phyloP scores from a whole-genome alignment of 2,329 filamentous ascomycete genomes.

The Nigrograna mackinnonii region DNA sequence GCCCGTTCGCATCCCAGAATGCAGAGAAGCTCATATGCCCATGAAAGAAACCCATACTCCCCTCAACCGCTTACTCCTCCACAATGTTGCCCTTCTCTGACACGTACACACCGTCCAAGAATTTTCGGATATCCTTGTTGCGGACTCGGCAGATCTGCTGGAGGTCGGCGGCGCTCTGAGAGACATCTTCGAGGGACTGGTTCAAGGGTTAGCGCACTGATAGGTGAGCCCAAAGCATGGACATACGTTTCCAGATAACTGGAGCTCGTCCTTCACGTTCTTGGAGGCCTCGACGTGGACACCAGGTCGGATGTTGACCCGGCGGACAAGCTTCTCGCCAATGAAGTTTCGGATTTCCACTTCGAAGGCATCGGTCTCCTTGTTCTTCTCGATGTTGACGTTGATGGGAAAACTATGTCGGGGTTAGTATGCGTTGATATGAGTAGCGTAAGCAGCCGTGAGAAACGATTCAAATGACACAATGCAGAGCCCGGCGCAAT shows the following conservation, averaged over 20 bases:
- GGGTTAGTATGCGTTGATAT: conserved; percentile 13
- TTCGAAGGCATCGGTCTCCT: conserved; percentile 82
- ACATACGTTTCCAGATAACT: conserved; percentile 77
- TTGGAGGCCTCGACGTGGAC: conserved; percentile 89
- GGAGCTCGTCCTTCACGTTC: conserved; percentile 96
- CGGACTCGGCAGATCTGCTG: conserved; percentile 99
- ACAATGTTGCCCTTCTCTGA: conserved; percentile 97
- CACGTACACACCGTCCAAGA: conserved; percentile 99
- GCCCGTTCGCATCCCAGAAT: conserved; percentile 41
- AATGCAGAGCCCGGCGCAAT: too few species aligned
- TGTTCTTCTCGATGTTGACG: conserved; percentile 98
- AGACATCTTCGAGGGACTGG: conserved; percentile 86
- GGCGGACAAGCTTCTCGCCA: conserved; percentile 97
- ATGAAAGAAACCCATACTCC: conserved; percentile 43
- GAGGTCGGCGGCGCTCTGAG: conserved; percentile 97
- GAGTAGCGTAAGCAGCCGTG: neutral
- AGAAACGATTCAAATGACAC: too few species aligned
- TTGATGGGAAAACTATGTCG: conserved; percentile 89
- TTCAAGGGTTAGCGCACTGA: conserved; percentile 17
- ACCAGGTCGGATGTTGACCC: conserved; percentile 84
- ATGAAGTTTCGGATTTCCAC: conserved; percentile 88
- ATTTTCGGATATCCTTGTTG: conserved; percentile 99
- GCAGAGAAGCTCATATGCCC: conserved; percentile 46
- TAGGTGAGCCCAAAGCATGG: neutral
- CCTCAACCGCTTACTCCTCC: conserved; percentile 56